These are phyloP conservation scores for Podospora anserina DNA, from an alignment of 495 filamentous ascomycete species.

Conservation along the genomic window DNA sequence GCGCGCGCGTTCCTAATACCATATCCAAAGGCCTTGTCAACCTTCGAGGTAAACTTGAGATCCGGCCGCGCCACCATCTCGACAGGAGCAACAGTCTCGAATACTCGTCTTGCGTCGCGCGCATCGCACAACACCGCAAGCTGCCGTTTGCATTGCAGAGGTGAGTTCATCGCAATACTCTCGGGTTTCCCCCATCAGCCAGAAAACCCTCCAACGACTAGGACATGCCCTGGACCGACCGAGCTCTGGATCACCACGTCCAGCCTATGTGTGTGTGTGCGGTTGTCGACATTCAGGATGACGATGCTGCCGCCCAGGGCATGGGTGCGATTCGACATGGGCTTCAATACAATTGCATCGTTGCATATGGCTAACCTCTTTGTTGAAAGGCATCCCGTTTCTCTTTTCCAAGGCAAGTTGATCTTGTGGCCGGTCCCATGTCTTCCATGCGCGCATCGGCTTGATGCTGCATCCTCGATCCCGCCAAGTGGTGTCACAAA, in stretches of 20 bases:
- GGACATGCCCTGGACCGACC: background rate
- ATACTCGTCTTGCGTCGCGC: background rate
- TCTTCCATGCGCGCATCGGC: background rate
- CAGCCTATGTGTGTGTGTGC: background rate
- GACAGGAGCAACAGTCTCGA: background rate
- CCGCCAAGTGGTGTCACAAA: conserved; percentile 10
- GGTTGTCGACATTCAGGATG: background rate
- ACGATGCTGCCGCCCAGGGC: background rate
- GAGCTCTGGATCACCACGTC: background rate
- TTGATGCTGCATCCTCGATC: conserved; percentile 5
- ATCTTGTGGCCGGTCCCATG: background rate
- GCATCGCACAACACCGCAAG: background rate
- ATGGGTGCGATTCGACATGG: background rate
- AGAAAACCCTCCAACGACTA: background rate
- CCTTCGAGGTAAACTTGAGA: background rate
- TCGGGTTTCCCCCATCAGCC: background rate
- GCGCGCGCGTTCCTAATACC: background rate
- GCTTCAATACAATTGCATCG: background rate
- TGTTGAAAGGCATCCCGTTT: background rate
- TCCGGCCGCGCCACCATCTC: background rate
- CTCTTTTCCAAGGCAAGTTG: conserved; percentile 3
- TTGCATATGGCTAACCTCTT: background rate
- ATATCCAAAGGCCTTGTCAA: conserved; percentile 6
- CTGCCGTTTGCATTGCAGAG: background rate
- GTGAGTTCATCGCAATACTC: background rate